Evolutionary conservation across 495 filamentous ascomycete species (phyloP).

Genomic region (Aspergillus ostianus): DNA sequence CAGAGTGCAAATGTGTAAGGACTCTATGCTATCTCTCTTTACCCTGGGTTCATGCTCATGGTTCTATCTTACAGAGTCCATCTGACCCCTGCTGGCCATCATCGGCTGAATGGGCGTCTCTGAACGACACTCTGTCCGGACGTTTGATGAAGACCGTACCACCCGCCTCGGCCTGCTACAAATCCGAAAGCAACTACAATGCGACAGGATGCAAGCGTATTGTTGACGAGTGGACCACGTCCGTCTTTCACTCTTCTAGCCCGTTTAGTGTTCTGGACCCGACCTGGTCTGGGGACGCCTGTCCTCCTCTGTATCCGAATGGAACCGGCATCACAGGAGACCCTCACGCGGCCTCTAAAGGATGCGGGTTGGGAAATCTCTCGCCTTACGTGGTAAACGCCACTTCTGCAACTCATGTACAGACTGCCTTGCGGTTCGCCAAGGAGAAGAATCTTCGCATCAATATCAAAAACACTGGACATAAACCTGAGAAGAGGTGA

Average conservation of each 20-base stretch:
- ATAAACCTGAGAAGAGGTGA: slow-evolving; percentile 19
- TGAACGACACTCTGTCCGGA: slow-evolving; percentile 33
- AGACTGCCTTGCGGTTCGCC: too few species aligned
- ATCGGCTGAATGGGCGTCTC: slow-evolving; percentile 23
- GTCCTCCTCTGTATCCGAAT: slow-evolving; percentile 23
- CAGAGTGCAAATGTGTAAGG: too few species aligned
- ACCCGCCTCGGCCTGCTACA: slow-evolving; percentile 35
- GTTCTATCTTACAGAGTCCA: slow-evolving; percentile 11
- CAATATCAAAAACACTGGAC: slow-evolving; percentile 57
- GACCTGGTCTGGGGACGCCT: slow-evolving; percentile 9
- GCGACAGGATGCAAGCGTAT: slow-evolving; percentile 13
- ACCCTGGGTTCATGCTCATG: too few species aligned
- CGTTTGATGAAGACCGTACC: slow-evolving; percentile 33
- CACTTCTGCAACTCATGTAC: too few species aligned
- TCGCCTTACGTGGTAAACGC: too few species aligned
- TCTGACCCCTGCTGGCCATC: slow-evolving; percentile 28
- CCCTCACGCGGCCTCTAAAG: too few species aligned
- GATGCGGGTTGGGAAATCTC: too few species aligned
- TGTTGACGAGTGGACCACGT: slow-evolving; percentile 17
- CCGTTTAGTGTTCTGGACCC: slow-evolving; percentile 4
- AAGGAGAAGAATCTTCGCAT: slow-evolving; percentile 36
- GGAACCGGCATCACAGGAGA: slow-evolving; percentile 18
- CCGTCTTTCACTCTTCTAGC: slow-evolving; percentile 16
- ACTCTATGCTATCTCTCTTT: too few species aligned
- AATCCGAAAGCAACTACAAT: slow-evolving; percentile 36